Evolutionary conservation across 176 grass and related monocot genomes (phyloP).

Genomic region (Rhipidocladum racemiflorum): DNA sequence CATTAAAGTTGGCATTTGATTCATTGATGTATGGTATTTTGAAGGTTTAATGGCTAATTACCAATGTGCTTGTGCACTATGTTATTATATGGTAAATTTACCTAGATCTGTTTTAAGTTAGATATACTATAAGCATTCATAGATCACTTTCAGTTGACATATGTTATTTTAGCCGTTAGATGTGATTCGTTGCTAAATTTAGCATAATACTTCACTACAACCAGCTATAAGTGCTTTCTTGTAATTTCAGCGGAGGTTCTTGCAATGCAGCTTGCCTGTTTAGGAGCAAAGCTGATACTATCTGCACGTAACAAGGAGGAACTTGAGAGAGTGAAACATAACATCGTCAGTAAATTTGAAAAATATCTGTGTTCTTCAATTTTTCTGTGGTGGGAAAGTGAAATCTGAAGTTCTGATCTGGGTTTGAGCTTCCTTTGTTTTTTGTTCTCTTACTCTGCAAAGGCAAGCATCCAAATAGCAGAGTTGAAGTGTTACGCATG

Average conservation of each 20-base stretch:
- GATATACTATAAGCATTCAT: not conserved
- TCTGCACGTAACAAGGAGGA: slow-evolving; percentile 75
- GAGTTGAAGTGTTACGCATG: slow-evolving; percentile 86
- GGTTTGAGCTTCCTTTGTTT: not conserved
- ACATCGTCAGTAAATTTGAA: slow-evolving; percentile 62
- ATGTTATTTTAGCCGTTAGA: not conserved
- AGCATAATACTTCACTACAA: not conserved
- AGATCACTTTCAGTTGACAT: not conserved
- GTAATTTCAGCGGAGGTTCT: slow-evolving; percentile 68
- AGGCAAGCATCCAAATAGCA: slow-evolving; percentile 63
- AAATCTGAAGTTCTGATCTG: not conserved
- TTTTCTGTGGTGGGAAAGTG: slow-evolving; percentile 1
- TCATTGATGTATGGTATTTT: not conserved
- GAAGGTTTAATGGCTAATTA: not conserved
- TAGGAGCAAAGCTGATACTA: slow-evolving; percentile 94
- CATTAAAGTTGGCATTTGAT: not conserved
- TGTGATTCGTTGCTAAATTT: slow-evolving; percentile 1
- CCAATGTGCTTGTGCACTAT: not conserved
- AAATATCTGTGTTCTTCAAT: slow-evolving; percentile 7
- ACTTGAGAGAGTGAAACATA: slow-evolving; percentile 81
- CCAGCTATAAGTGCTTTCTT: slow-evolving; percentile 9
- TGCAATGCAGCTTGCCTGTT: slow-evolving; percentile 69
- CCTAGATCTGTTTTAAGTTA: not conserved
- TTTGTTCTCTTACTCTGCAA: slow-evolving; percentile 17
- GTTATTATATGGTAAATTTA: not conserved